Base-by-base conservation (phyloP, 495 filamentous ascomycete species). In the Rhypophila decipiens region DNA sequence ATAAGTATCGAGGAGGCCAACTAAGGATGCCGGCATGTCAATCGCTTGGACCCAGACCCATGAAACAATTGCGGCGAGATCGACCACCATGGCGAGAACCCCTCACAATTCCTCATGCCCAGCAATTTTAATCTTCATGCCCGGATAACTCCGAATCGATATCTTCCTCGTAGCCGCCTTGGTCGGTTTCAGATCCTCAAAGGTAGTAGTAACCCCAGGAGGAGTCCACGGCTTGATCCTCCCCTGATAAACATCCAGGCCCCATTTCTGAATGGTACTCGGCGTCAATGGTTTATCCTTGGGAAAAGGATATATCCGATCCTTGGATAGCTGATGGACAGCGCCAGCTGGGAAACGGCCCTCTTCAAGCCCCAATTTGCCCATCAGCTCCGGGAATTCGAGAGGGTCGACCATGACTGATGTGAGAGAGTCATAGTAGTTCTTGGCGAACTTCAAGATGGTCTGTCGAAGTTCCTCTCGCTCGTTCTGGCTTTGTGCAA, bases 341-440 rank as follows among this genome's bases (percentile, higher is more conserved):
- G 61, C 69, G 11, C 62, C 57, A 4, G 63, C 60, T 0, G 65
- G 64, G 38, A 58, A 58, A 7, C 19, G 22, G 8, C 40, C 44
- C 0, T n/a, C n/a, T 10, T 56, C 50, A 8, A 74, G 56, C 7
- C 68, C 67, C 36, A 72, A 38, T 21, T 52, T 46, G 7, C 41
- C 47, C 20, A 62, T 59, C 51, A 74, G 57, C 17, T 66, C 57
- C 1, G 54, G 63, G 47, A 75, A 74, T 33, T 73, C 62, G 10
- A 63, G 47, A 2, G 68, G 62, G 49, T 76, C 70, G 22, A 72
- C 66, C 0, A 64, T 41, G 10, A 66, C 62, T 13, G 66, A 64
- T 2, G 53, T 66, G 1, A 75, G 45, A 12, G 60, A 69, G 39
- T 70, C 59, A 46, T 64, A 56, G 42, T 72, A 69, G 46, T 55